Percentiles rank a stretch among this genome's conserved stretches.
Conservation (phyloP, 192 early-diverging fungal species). For the Backusella luteola region DNA sequence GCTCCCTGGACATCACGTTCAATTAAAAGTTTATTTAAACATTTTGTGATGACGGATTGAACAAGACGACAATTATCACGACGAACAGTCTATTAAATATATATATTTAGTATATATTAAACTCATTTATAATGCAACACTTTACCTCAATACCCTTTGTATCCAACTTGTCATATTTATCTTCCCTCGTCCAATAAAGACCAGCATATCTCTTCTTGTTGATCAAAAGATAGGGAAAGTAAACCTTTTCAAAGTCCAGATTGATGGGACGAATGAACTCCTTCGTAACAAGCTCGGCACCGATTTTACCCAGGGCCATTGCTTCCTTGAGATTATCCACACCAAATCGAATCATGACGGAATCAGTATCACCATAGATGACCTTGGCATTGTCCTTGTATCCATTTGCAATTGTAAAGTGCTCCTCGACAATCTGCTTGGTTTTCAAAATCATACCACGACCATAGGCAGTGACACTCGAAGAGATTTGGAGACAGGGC, state of each 20-base stretch:
- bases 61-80: slow-evolving; percentile 95
- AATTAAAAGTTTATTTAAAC: slow-evolving; percentile 85
- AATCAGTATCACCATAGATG: slow-evolving; percentile 99
- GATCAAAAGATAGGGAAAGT: slow-evolving; percentile 95
- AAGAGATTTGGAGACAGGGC: slow-evolving; percentile 91
- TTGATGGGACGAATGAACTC: slow-evolving; percentile 93
- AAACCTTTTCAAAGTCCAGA: slow-evolving; percentile 99
- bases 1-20: slow-evolving; percentile 88
- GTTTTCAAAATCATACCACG: slow-evolving; percentile 95
- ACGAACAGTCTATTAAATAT: slow-evolving; percentile 75
- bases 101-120: not conserved
- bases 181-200: slow-evolving; percentile 93
- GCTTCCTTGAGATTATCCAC: slow-evolving; percentile 71
- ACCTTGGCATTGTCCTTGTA: slow-evolving; percentile 86
- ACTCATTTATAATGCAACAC: not conserved
- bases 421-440: slow-evolving; percentile 77
- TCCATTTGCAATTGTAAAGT: slow-evolving; percentile 83
- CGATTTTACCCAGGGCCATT: slow-evolving; percentile 85
- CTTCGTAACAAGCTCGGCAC: slow-evolving; percentile 81
- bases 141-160: slow-evolving; percentile 94
- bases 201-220: slow-evolving; percentile 99
- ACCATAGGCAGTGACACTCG: slow-evolving; percentile 91
- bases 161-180: slow-evolving; percentile 95
- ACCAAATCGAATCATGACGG: slow-evolving; percentile 99
- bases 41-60: slow-evolving; percentile 89